Evolutionary conservation across 306 rosid genomes (phyloP).

Genomic region (Heteromeles arbutifolia): DNA sequence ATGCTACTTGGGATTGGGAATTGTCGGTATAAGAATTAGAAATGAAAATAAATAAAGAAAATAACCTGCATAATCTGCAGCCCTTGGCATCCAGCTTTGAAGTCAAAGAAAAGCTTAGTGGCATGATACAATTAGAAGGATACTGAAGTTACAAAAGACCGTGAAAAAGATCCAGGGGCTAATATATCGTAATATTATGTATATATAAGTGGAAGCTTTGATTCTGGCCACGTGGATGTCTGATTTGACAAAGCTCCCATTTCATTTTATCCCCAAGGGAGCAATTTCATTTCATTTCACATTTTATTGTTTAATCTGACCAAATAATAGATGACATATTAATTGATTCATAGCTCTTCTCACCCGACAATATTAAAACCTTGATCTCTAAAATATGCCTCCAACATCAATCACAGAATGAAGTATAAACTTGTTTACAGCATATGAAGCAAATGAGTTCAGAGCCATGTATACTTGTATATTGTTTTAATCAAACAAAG

Average conservation of each 20-base stretch:
- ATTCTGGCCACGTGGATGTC: not conserved
- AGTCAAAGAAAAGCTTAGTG: not conserved
- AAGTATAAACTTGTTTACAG: no score
- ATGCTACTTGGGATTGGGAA: not conserved
- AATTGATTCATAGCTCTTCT: not conserved
- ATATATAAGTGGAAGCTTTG: not conserved
- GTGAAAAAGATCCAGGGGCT: not conserved
- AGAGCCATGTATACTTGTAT: not conserved
- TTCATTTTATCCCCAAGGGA: not conserved
- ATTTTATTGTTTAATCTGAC: not conserved
- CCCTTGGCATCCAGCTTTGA: not conserved
- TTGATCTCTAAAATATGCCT: not conserved
- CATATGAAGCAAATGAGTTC: not conserved
- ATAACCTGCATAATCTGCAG: not conserved
- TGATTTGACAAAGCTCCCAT: not conserved
- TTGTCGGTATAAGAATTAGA: not conserved
- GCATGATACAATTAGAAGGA: not conserved
- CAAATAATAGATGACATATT: no score
- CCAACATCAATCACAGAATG: no score
- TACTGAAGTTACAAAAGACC: not conserved
- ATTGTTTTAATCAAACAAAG: not conserved
- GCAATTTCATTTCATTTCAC: not conserved
- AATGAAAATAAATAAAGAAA: not conserved
- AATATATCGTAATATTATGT: not conserved
- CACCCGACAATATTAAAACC: not conserved